Conservation (phyloP, 2,329 filamentous ascomycete species). For the Pestalotiopsis sp. region DNA sequence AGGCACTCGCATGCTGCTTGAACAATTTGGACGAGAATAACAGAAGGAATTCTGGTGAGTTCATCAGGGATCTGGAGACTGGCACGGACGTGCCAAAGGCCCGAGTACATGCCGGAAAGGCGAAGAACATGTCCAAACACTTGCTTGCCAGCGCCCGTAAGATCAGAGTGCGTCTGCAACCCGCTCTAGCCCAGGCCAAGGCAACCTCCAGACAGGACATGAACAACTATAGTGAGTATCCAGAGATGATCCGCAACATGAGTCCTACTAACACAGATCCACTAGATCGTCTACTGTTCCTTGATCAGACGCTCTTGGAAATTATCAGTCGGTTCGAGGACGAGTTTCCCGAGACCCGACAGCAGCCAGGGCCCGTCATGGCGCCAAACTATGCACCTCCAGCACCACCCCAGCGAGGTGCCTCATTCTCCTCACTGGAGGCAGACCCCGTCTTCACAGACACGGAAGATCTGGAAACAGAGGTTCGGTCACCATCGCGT, state of each 20-base stretch:
- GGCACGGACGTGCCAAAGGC: slow-evolving; percentile 47
- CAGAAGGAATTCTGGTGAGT: slow-evolving; percentile 53
- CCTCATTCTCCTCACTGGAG: slow-evolving; percentile 33
- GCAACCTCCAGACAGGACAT: slow-evolving; percentile 70
- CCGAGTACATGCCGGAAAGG: slow-evolving; percentile 60
- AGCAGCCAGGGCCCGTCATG: slow-evolving; percentile 30
- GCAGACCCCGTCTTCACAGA: slow-evolving; percentile 47
- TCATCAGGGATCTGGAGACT: slow-evolving; percentile 54
- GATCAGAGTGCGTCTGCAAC: slow-evolving; percentile 81
- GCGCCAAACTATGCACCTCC: slow-evolving; percentile 25
- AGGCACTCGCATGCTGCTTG: slow-evolving; percentile 87
- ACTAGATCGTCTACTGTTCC: slow-evolving; percentile 77
- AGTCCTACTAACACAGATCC: slow-evolving; percentile 26
- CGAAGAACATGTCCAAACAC: slow-evolving; percentile 92
- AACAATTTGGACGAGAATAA: slow-evolving; percentile 75
- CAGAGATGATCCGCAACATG: neutral
- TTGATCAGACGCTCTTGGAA: slow-evolving; percentile 83
- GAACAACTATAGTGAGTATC: slow-evolving; percentile 69
- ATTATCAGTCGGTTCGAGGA: slow-evolving; percentile 97
- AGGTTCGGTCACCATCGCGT: slow-evolving; percentile 43
- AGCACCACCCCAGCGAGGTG: slow-evolving; percentile 22
- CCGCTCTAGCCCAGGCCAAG: slow-evolving; percentile 76
- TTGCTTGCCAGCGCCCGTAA: slow-evolving; percentile 85
- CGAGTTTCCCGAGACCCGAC: slow-evolving; percentile 88
- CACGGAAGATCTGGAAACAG: slow-evolving; percentile 48